Base-by-base conservation (phyloP, 2,329 filamentous ascomycete genomes). In the Penicillium sp. region DNA sequence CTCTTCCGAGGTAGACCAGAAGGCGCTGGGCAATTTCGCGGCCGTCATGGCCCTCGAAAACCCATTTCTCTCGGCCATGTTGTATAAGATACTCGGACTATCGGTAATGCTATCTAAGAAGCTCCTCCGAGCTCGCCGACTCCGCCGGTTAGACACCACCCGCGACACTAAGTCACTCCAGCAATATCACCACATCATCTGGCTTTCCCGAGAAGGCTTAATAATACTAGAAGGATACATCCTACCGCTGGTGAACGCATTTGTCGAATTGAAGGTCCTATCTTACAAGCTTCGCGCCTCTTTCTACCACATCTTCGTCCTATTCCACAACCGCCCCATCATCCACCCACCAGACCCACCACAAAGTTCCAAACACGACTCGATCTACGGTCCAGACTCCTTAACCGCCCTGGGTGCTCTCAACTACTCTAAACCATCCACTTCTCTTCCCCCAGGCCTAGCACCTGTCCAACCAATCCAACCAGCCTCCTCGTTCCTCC, bases 1-100 rank as follows among this genome's bases (percentile, higher is more conserved):
- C 76, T 94, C 92, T 70, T 94, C 91, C 56, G 90, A 96, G 76
- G 90, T 97, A 57, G 94, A 99, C 73, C 92, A 96, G 77, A 99
- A 97, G 77, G 96, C 95, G 75, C 82, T 99, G 66, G 91, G 90
- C 75, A 87, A 85, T 69, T 86, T 96, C 70, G 93, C 94, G 70
- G 88, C 86, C 74, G 82, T 85, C 56, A 91, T 90, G 62, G 85
- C 87, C 68, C 77, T 82, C 54, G 86, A 89, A 63, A 94, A 93
- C 67, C 86, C 89, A 3, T 80, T 92, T 16, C 82, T 97, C 42
- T 89, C 70, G 33, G 66, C 72, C 18, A 91, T 90, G 70, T 82
- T 99, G 43, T 96, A 91, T 75, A 94, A 94, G 72, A 86, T 97
- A 38, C 81, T 97, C 10, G 94, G 94, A 1, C 81, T 97, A 13